Percentiles rank a stretch among this genome's conserved stretches.
Conservation (phyloP, 768 basidiomycete species). For the Butyriboletus loyo region DNA sequence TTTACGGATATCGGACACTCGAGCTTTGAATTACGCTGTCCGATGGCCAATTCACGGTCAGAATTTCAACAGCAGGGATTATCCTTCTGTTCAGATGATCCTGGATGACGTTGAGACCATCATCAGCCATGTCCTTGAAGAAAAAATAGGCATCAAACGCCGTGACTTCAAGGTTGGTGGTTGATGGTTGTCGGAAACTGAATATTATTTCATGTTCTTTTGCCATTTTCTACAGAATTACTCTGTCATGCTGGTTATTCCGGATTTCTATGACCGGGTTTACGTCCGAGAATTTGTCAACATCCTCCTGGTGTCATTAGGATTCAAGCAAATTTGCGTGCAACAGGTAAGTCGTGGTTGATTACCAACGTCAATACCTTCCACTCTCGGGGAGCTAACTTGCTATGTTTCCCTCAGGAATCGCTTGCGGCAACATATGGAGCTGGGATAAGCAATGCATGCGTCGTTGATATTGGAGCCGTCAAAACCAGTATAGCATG, state of each 20-base stretch:
- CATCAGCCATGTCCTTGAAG: conserved; percentile 56
- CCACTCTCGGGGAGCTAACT: background rate
- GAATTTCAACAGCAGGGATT: conserved; percentile 80
- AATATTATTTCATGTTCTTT: background rate
- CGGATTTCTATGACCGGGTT: conserved; percentile 83
- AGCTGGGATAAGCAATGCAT: conserved; percentile 91
- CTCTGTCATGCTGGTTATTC: conserved; percentile 85
- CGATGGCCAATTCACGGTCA: conserved; percentile 81
- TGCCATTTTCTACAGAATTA: conserved; percentile 54
- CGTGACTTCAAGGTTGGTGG: conserved; percentile 58
- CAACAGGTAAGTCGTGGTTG: conserved; percentile 62
- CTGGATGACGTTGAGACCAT: conserved; percentile 79
- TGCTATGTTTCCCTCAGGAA: conserved; percentile 50
- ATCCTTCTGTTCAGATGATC: conserved; percentile 63
- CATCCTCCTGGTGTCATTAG: conserved; percentile 72
- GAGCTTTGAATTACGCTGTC: conserved; percentile 63
- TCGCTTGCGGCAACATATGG: conserved; percentile 92
- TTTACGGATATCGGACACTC: conserved; percentile 66
- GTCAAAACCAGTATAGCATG: conserved; percentile 81
- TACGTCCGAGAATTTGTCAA: conserved; percentile 80
- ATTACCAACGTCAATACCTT: background rate
- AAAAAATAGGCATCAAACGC: conserved; percentile 52
- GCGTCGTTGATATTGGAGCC: conserved; percentile 94
- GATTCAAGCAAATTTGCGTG: conserved; percentile 89
- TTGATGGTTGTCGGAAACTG: background rate